Base-by-base conservation (phyloP, 768 basidiomycete genomes). In the Termitomyces heimii region DNA sequence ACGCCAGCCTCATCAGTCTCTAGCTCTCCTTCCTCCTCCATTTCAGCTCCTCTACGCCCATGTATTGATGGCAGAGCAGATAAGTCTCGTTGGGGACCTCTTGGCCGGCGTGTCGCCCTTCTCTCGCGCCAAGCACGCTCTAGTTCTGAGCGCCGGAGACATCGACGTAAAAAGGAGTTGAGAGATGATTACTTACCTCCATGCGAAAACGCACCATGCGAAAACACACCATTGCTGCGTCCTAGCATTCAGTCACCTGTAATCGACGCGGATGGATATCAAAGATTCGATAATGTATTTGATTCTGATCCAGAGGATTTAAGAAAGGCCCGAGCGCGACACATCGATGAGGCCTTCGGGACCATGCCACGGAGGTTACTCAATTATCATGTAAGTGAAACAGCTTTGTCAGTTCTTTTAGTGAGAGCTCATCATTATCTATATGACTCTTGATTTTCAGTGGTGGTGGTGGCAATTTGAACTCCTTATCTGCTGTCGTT, bases 381-480 rank as follows among this genome's bases (percentile, higher is more conserved):
- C n/a, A 91, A 90, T 70, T 73, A 74, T 62, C 83, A 83, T 70
- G 89, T 91, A 69, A 62, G 85, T 76, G n/a, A 44, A 28, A 32
- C 35, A 34, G 50, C 56, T 58, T 54, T 43, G 24, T 37, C 26
- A 20, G 28, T 42, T 43, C 48, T 26, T 44, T 35, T 35, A 18
- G 18, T 18, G 26, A 5, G 2, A 20, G 12, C 49, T 20, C 29
- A 20, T 45, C 47, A 43, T 43, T 2, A 24, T 16, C 8, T n/a
- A 4, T n/a, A 22, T 46, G 28, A 10, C 32, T 9, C 16, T 37
- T 22, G 16, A 13, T n/a, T 45, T 32, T 16, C 61, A 92, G 90
- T 92, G 90, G 89, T 93, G 91, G 90, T 83, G 85, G 85, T 88
- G 86, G 87, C 81, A 83, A 54, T 52, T 88, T 1, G 82, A 87